These are phyloP conservation scores for Eucalyptus marginata DNA, from an alignment of 345 rosid genomes.

Conservation along the genomic window DNA sequence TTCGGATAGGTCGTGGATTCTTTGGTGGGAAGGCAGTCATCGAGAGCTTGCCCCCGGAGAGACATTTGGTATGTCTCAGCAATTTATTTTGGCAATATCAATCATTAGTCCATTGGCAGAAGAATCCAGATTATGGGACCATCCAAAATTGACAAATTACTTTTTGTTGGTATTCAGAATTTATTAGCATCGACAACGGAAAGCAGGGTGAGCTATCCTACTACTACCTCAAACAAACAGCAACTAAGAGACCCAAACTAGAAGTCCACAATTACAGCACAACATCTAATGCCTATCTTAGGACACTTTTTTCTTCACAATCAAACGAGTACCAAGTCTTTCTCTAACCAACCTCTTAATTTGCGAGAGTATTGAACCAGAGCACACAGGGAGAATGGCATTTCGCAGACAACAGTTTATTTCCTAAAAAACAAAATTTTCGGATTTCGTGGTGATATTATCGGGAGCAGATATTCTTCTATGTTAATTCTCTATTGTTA, in stretches of 20 bases:
- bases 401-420: not conserved
- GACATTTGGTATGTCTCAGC: conserved; percentile 2
- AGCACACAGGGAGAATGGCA: not conserved
- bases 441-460: not conserved
- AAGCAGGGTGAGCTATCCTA: not conserved
- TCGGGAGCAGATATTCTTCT: not conserved
- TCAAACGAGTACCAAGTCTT: not conserved
- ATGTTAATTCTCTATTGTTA: not conserved
- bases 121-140: not conserved
- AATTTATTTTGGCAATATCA: not conserved
- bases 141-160: not conserved
- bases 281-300: not conserved
- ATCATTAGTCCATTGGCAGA: not conserved
- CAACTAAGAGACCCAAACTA: not conserved
- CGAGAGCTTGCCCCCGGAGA: conserved; percentile 1
- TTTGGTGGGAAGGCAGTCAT: conserved; percentile 24
- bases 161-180: not conserved
- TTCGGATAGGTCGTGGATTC: conserved; percentile 21
- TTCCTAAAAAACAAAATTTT: not conserved
- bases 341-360: not conserved
- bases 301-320: not conserved
- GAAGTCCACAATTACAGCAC: not conserved
- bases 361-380: not conserved
- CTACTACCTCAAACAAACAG: not conserved
- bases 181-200: not conserved